These are phyloP conservation scores for Emergomyces africanus DNA, from an alignment of 2,329 filamentous ascomycete genomes.

Conservation along the genomic window DNA sequence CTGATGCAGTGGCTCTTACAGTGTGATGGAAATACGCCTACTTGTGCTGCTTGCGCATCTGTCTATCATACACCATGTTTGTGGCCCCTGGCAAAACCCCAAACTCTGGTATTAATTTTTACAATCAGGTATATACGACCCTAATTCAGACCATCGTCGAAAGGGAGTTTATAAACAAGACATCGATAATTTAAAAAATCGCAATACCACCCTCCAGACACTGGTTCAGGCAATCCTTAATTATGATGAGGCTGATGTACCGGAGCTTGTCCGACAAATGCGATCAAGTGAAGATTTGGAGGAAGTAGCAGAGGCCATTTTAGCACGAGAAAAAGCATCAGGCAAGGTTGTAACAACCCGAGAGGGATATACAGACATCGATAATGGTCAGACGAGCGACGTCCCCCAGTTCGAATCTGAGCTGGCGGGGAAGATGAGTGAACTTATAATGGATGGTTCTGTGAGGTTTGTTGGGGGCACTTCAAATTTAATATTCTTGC, in stretches of 20 bases:
- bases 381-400: conserved; percentile 28
- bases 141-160: conserved; percentile 86
- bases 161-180: conserved; percentile 97
- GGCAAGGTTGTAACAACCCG: conserved; percentile 21
- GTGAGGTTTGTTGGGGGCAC: conserved; percentile 89
- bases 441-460: conserved; percentile 73
- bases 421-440: conserved; percentile 84
- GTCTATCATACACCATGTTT: conserved; percentile 53
- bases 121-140: conserved; percentile 69
- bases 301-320: conserved; percentile 47
- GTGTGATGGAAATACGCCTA: conserved; percentile 84
- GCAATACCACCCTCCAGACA: conserved; percentile 79
- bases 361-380: conserved; percentile 23
- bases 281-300: conserved; percentile 69
- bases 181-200: conserved; percentile 73
- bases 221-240: conserved; percentile 87
- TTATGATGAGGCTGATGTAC: conserved; percentile 74
- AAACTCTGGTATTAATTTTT: background rate
- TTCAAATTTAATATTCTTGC: conserved; percentile 78
- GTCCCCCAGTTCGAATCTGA: conserved; percentile 55
- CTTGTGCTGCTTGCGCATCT: conserved; percentile 89
- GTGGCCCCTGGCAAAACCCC: background rate
- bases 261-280: conserved; percentile 70
- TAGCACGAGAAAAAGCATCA: conserved; percentile 39
- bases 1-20: conserved; percentile 13